These are phyloP conservation scores for Cryptomeria japonica DNA, from an alignment of 75 land plant genomes.

Conservation along the genomic window DNA sequence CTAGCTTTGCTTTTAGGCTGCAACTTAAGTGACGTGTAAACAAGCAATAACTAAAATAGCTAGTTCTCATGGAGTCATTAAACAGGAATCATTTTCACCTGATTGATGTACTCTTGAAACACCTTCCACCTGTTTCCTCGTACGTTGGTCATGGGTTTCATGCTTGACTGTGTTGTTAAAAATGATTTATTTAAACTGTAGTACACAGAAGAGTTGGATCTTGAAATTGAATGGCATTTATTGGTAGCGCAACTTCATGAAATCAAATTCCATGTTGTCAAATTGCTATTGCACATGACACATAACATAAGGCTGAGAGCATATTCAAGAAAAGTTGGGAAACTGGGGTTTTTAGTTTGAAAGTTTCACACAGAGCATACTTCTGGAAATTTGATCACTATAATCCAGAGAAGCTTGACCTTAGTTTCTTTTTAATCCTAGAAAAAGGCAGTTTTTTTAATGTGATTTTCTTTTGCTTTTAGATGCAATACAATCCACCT, in stretches of 20 bases:
- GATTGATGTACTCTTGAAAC: not conserved
- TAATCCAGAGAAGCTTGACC: not conserved
- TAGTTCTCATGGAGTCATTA: not conserved
- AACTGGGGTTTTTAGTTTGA: not conserved
- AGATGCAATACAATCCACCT: constrained; percentile 90
- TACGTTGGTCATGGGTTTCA: not conserved
- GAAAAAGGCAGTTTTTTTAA: not conserved
- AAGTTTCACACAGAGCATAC: not conserved
- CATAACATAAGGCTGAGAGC: not conserved
- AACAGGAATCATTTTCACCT: too few species aligned
- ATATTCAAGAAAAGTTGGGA: not conserved
- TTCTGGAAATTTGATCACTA: not conserved
- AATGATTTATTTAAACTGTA: not conserved
- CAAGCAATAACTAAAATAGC: not conserved
- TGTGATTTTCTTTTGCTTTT: not conserved
- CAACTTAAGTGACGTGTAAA: not conserved
- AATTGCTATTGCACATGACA: not conserved
- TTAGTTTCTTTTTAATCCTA: not conserved
- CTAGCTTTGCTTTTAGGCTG: too few species aligned
- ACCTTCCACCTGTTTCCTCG: too few species aligned
- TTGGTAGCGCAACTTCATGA: not conserved
- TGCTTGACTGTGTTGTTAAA: not conserved
- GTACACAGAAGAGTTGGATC: not conserved
- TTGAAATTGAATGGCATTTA: not conserved
- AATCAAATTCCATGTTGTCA: not conserved